Percentiles rank a stretch among this genome's conserved stretches.
These are phyloP conservation scores for Penicillium desertorum DNA, from an alignment of 495 filamentous ascomycete genomes.

Conservation along the genomic window DNA sequence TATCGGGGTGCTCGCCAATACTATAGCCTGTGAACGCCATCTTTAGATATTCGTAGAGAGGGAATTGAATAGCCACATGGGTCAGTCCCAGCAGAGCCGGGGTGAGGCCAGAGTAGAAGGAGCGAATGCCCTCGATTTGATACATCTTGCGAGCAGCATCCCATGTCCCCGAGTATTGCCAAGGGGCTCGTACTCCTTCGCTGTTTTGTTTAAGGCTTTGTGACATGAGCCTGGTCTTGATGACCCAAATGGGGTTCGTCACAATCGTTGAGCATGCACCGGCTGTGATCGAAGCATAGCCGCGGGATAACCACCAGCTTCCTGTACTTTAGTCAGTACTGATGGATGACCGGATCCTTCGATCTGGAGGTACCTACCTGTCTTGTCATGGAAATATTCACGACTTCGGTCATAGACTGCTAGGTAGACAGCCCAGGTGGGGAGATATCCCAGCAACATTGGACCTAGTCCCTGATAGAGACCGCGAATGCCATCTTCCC, in stretches of 20 bases:
- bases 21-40: conserved; percentile 82
- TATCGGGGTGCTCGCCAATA: conserved; percentile 68
- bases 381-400: conserved; percentile 62
- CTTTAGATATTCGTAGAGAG: conserved; percentile 91
- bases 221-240: conserved; percentile 97
- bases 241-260: conserved; percentile 99
- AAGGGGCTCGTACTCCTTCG: conserved; percentile 66
- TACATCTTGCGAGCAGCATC: conserved; percentile 98
- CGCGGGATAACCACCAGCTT: conserved; percentile 61
- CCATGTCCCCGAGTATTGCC: conserved; percentile 83
- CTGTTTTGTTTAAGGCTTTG: conserved; percentile 57
- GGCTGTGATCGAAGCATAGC: conserved; percentile 80
- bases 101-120: conserved; percentile 94
- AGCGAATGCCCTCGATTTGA: conserved; percentile 74
- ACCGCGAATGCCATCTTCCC: conserved; percentile 81
- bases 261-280: conserved; percentile 89
- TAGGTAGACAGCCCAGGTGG: conserved; percentile 98
- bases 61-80: conserved; percentile 97
- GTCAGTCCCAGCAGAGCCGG: conserved; percentile 89
- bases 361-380: conserved; percentile 52
- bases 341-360: background rate
- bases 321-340: conserved; percentile 35
- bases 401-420: conserved; percentile 91
- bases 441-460: conserved; percentile 91
- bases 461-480: conserved; percentile 93